phyloP scores from a whole-genome alignment of 495 filamentous ascomycete genomes.

The Lasiosphaeria miniovina region DNA sequence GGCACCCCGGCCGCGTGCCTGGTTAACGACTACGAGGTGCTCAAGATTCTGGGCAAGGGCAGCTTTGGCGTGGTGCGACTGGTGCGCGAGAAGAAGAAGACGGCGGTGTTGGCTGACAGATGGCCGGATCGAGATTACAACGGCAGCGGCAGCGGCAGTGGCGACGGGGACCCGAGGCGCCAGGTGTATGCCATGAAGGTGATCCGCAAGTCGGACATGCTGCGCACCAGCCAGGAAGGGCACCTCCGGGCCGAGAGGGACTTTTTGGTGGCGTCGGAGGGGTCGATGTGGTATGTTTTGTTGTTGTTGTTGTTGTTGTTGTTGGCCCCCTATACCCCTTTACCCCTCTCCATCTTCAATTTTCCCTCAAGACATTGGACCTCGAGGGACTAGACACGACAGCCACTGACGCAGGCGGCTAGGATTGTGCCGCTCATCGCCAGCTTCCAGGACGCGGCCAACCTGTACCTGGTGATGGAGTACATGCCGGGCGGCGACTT shows the following conservation, averaged over 20 bases:
- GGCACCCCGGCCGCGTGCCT: slow-evolving; percentile 23
- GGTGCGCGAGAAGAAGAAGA: slow-evolving; percentile 59
- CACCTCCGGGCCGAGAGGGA: slow-evolving; percentile 90
- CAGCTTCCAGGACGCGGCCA: slow-evolving; percentile 80
- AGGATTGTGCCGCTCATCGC: slow-evolving; percentile 80
- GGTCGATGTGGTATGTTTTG: slow-evolving; percentile 62
- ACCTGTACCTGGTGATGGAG: slow-evolving; percentile 92
- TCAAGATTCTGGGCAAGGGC: slow-evolving; percentile 88
- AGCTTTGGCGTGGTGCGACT: slow-evolving; percentile 91
- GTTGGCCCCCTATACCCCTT: background rate
- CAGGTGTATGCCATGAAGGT: slow-evolving; percentile 93
- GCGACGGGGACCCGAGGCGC: slow-evolving; percentile 28
- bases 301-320: background rate
- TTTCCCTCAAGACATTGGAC: too few species aligned
- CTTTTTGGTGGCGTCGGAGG: slow-evolving; percentile 81
- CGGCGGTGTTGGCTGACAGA: slow-evolving; percentile 6
- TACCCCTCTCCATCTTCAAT: background rate
- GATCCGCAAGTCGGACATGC: slow-evolving; percentile 87
- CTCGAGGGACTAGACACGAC: too few species aligned
- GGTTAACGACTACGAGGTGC: slow-evolving; percentile 65
- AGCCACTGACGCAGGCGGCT: background rate
- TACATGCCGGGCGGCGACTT: slow-evolving; percentile 97
- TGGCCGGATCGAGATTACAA: slow-evolving; percentile 12
- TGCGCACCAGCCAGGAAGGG: slow-evolving; percentile 84
- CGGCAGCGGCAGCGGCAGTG: background rate